Evolutionary conservation across 2,329 filamentous ascomycete species (phyloP), one percentile per base, ranked within the genome.

Genomic region (Xylaria sp.): DNA sequence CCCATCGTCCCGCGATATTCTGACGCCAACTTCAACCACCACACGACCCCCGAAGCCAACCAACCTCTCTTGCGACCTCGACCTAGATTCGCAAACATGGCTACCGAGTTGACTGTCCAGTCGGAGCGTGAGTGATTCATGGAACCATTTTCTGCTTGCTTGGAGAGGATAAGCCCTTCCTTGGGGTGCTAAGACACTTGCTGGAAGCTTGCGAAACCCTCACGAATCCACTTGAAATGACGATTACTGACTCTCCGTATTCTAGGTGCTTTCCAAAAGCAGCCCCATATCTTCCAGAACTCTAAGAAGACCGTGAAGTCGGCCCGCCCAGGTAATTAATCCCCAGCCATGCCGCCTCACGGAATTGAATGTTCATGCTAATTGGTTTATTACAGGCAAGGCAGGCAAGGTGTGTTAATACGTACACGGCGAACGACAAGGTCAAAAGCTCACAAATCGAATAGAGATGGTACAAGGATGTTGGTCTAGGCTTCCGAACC

Each of bases 221-320:
- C 24, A 27, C 24, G 24, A 27, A 27, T 27, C 24, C 24, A 27
- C 24, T 27, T 27, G 24, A 27, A 27, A 27, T 27, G 4, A 4
- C 24, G 24, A 27, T 27, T 27, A 27, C 24, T 27, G 24, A 27
- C 24, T 27, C 24, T 4, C 24, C 24, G 4, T 27, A 27, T 27
- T 27, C 24, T 27, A 27, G 24, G 24, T 89, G 96, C 96, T 90
- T 99, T 93, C 93, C 96, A 98, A 88, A 99, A 99, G 92, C 95
- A 99, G 90, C 96, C 96, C 85, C 96, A 99, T 87, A 97, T 99
- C 90, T 99, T 98, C 93, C 90, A 93, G 82, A 98, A 98, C 92
- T 89, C 92, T 83, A 99, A 99, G 92, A 93, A 94, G 89, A 86
- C 90, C 24, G 24, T 27, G 82, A 91, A 92, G 86, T 93, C 92